Evolutionary conservation across 495 filamentous ascomycete species (phyloP).

Genomic region (Tuber melanosporum): DNA sequence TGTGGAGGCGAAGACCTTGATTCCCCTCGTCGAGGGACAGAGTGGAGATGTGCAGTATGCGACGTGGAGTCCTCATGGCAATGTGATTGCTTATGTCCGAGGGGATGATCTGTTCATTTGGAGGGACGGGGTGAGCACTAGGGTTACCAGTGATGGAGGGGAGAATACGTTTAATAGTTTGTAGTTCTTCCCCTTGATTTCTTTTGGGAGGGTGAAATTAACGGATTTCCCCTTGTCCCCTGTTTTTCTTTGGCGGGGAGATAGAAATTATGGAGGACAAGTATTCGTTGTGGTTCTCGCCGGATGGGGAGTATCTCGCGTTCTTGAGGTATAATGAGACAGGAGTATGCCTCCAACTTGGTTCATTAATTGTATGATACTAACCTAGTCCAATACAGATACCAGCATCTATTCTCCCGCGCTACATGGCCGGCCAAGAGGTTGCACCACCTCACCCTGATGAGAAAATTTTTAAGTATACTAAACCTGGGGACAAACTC

Average conservation of each 20-base stretch:
- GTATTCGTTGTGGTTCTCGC: slow-evolving; percentile 53
- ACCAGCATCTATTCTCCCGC: slow-evolving; percentile 52
- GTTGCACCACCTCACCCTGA: slow-evolving; percentile 49
- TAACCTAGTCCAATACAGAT: slow-evolving; percentile 18
- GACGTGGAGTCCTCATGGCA: slow-evolving; percentile 46
- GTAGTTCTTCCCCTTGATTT: background rate
- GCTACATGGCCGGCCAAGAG: slow-evolving; percentile 50
- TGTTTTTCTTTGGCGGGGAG: background rate
- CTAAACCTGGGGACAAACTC: slow-evolving; percentile 55
- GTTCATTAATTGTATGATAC: background rate
- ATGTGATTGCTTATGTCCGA: slow-evolving; percentile 52
- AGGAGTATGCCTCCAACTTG: slow-evolving; percentile 40
- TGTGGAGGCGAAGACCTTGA: slow-evolving; percentile 45
- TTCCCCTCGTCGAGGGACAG: slow-evolving; percentile 48
- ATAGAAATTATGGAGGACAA: slow-evolving; percentile 50
- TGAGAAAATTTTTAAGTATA: slow-evolving; percentile 51
- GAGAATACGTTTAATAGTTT: slow-evolving; percentile 51
- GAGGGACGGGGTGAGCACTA: slow-evolving; percentile 46
- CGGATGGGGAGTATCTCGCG: slow-evolving; percentile 53
- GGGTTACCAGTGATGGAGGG: slow-evolving; percentile 52
- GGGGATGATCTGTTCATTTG: slow-evolving; percentile 54
- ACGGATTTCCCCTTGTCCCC: background rate
- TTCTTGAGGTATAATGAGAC: slow-evolving; percentile 56
- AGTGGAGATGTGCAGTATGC: slow-evolving; percentile 55
- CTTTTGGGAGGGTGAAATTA: slow-evolving; percentile 3